Percentiles rank a stretch among this genome's conserved stretches.
Evolutionary conservation across 2,329 filamentous ascomycete species (phyloP).

Genomic region (Exophiala aquamarina): DNA sequence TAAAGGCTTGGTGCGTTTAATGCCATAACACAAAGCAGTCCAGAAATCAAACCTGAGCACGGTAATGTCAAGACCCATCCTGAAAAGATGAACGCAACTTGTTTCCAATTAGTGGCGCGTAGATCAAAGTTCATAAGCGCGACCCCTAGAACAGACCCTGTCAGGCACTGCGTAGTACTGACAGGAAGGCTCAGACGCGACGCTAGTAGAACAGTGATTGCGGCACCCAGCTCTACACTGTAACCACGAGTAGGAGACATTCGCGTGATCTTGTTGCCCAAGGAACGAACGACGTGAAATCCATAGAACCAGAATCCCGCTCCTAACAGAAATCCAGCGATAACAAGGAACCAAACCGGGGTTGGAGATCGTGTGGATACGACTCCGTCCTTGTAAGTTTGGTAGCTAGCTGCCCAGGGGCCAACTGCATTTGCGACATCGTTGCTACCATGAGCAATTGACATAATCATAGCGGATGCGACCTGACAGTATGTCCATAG

Average conservation of each 20-base stretch:
- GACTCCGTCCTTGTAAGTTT: conserved; percentile 35
- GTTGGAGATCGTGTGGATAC: conserved; percentile 35
- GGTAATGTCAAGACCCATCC: conserved; percentile 48
- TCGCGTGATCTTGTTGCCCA: conserved; percentile 45
- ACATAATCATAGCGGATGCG: conserved; percentile 42
- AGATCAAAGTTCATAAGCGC: conserved; percentile 39
- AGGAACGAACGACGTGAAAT: conserved; percentile 38
- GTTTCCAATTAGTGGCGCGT: conserved; percentile 45
- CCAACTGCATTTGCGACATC: conserved; percentile 45
- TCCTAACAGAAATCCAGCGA: conserved; percentile 39
- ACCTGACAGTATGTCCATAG: conserved; percentile 49
- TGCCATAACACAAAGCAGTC: conserved; percentile 42
- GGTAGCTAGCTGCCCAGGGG: conserved; percentile 40
- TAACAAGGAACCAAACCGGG: conserved; percentile 41
- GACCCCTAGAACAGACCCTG: conserved; percentile 36
- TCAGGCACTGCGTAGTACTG: conserved; percentile 40
- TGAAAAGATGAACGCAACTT: conserved; percentile 43
- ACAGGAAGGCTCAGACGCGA: conserved; percentile 37
- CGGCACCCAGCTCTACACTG: conserved; percentile 42
- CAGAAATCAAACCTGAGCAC: conserved; percentile 40
- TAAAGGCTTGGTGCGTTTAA: conserved; percentile 42
- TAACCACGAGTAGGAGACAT: conserved; percentile 39
- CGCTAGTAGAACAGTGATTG: conserved; percentile 40
- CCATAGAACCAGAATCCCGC: conserved; percentile 42
- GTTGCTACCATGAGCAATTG: conserved; percentile 47